Evolutionary conservation across 148 eudicot genomes (phyloP).

Genomic region (Bassia scoparia): DNA sequence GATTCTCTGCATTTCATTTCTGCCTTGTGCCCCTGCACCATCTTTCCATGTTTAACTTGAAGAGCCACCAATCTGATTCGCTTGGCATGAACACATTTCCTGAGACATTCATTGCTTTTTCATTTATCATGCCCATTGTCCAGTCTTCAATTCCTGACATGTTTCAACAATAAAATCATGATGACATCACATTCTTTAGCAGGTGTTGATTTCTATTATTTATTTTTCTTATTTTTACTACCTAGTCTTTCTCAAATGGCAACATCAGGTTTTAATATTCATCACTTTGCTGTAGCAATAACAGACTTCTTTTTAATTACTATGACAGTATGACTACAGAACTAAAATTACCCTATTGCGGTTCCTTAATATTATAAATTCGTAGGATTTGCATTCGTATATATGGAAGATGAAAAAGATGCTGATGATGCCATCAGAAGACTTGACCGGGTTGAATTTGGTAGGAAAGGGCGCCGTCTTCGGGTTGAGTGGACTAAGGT

Average conservation of each 20-base stretch:
- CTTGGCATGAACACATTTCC: conserved; percentile 64
- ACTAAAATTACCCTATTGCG: conserved; percentile 21
- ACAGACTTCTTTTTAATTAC: conserved; percentile 16
- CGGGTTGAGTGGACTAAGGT: conserved; percentile 97
- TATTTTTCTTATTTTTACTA: conserved; percentile 22
- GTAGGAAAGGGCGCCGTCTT: conserved; percentile 72
- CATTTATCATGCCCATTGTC: conserved; percentile 71
- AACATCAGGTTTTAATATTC: conserved; percentile 25
- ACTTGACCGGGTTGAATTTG: conserved; percentile 72
- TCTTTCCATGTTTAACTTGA: conserved; percentile 52
- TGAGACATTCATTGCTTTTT: conserved; percentile 59
- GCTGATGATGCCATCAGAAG: conserved; percentile 71
- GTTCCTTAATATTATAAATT: conserved; percentile 28
- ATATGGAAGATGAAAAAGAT: conserved; percentile 84
- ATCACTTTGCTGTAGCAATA: conserved; percentile 15
- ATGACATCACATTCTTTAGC: conserved; percentile 56
- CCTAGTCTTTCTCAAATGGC: conserved; percentile 32
- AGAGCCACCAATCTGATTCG: conserved; percentile 61
- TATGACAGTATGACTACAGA: conserved; percentile 19
- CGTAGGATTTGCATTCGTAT: conserved; percentile 79
- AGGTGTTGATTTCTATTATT: conserved; percentile 54
- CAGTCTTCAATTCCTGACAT: conserved; percentile 60
- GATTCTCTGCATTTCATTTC: conserved; percentile 52
- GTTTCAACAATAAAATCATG: conserved; percentile 63
- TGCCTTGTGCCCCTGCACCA: conserved; percentile 57